Base-by-base conservation (phyloP, 805 yeast species). In the Starmerella stellata region DNA sequence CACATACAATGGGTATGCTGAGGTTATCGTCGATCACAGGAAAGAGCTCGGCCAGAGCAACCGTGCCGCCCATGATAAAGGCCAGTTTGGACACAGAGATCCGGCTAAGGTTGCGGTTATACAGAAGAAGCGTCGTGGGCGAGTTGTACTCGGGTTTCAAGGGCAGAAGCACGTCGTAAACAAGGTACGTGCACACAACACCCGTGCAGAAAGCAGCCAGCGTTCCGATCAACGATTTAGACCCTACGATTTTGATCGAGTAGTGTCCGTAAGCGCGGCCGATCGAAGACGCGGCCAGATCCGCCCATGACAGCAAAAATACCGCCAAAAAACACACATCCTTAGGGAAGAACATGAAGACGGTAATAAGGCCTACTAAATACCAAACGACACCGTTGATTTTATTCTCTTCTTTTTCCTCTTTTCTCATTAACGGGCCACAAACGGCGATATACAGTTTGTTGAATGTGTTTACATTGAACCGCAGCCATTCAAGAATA, bases 211-310 rank as follows among this genome's bases (percentile, higher is more conserved):
- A 80, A 4, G 96, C 93, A 19, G 95, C 96, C 19, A 74, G 38
- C 1, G 90, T 76, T 0, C 98, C 98, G 1, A 95, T 94, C 34
- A 90, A 62, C 2, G 93, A 78, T 58, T 90, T 90, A 44, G 72
- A 71, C 44, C 69, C 64, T 5, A 77, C 67, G 17, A 87, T 57
- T 52, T 76, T 74, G 30, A 93, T 92, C 5, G 95, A 81, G 46
- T 76, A 66, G 51, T 78, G 69, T 7, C 96, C 96, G 56, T 62
- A 87, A 39, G 69, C 70, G 47, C 98, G 68, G 30, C 98, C 98
- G 52, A 85, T 60, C 0, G 95, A 81, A 3, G 95, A 81, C 2
- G 98, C 98, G 2, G 95, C 87, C 8, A 96, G 82, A 54, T 90
- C 98, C 4, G 93, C 83, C 96, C 96, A 90, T 53, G 95, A 79